Percentiles rank a stretch among this genome's conserved stretches.
Evolutionary conservation across 495 filamentous ascomycete species (phyloP).

Genomic region (Hypoxylon intermedium): DNA sequence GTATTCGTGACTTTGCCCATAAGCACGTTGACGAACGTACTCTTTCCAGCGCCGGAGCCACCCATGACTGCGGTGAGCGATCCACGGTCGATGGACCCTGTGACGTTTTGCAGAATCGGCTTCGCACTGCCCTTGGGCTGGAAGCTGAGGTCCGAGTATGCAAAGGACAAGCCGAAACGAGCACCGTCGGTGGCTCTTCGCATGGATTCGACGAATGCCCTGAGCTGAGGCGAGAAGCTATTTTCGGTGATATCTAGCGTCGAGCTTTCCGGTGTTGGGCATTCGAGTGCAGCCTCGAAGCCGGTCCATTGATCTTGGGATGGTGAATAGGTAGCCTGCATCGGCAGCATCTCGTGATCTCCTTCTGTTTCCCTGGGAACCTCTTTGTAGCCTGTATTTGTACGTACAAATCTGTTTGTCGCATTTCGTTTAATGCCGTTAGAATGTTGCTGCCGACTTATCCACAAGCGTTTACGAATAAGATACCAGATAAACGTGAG

Average conservation of each 20-base stretch:
- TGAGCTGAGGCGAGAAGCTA: conserved; percentile 45
- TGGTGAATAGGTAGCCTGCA: conserved; percentile 42
- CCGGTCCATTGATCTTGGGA: conserved; percentile 40
- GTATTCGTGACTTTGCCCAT: conserved; percentile 59
- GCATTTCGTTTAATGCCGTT: conserved; percentile 17
- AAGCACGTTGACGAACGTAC: conserved; percentile 61
- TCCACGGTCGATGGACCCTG: conserved; percentile 58
- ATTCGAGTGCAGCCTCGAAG: conserved; percentile 47
- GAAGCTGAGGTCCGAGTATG: conserved; percentile 54
- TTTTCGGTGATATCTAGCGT: conserved; percentile 37
- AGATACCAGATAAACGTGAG: conserved; percentile 38
- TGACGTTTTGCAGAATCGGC: conserved; percentile 57
- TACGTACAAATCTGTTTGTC: conserved; percentile 18
- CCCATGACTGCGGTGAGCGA: conserved; percentile 60
- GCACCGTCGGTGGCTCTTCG: conserved; percentile 55
- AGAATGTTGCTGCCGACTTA: conserved; percentile 23
- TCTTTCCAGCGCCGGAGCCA: conserved; percentile 58
- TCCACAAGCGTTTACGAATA: conserved; percentile 38
- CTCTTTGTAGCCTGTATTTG: conserved; percentile 39
- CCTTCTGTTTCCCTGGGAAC: conserved; percentile 43
- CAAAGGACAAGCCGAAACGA: conserved; percentile 60
- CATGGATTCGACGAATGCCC: conserved; percentile 59
- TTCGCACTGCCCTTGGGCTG: conserved; percentile 50
- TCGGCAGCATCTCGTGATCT: conserved; percentile 41
- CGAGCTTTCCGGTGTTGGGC: conserved; percentile 34